phyloP scores from a whole-genome alignment of 2,329 filamentous ascomycete genomes.

The Talaromyces sp. region DNA sequence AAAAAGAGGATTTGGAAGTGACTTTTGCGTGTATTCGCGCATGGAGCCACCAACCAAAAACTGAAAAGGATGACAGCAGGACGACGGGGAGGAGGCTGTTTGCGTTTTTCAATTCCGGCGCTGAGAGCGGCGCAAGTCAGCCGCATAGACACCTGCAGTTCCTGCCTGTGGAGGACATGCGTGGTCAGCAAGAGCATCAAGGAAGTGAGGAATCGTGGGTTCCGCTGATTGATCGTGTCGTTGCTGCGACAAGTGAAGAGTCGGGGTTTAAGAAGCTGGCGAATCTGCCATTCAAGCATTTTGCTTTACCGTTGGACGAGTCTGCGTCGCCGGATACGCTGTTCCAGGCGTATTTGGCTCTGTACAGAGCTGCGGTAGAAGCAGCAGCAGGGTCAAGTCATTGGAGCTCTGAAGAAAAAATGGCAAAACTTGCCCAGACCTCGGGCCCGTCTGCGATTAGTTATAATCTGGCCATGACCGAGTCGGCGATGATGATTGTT shows the following conservation, averaged over 20 bases:
- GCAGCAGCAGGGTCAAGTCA: conserved; percentile 8
- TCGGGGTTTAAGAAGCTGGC: conserved; percentile 21
- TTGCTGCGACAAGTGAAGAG: conserved; percentile 13
- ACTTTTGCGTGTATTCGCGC: conserved; percentile 37
- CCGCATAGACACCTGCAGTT: conserved; percentile 45
- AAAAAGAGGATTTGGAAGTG: conserved; percentile 36
- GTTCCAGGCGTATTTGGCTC: conserved; percentile 33
- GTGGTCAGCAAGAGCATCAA: conserved; percentile 5
- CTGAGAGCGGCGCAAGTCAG: conserved; percentile 45
- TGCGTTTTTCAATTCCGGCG: conserved; percentile 47
- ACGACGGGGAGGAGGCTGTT: conserved; percentile 27
- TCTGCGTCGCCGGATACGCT: conserved; percentile 35
- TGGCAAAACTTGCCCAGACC: not conserved
- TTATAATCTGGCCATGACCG: conserved; percentile 56
- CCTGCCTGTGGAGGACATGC: conserved; percentile 42
- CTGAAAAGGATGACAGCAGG: too few relatives aligned
- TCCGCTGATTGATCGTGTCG: conserved; percentile 41
- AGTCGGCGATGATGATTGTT: conserved; percentile 48
- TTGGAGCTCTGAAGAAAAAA: not conserved
- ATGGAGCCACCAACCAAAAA: too few relatives aligned
- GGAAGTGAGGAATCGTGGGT: conserved; percentile 31
- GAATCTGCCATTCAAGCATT: conserved; percentile 48
- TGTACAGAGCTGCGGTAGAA: conserved; percentile 37
- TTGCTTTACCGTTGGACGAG: conserved; percentile 35
- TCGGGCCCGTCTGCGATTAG: conserved; percentile 44